Evolutionary conservation across 768 basidiomycete genomes (phyloP), one percentile per base, ranked within the genome.

Genomic region (Rhizopogon rudus): DNA sequence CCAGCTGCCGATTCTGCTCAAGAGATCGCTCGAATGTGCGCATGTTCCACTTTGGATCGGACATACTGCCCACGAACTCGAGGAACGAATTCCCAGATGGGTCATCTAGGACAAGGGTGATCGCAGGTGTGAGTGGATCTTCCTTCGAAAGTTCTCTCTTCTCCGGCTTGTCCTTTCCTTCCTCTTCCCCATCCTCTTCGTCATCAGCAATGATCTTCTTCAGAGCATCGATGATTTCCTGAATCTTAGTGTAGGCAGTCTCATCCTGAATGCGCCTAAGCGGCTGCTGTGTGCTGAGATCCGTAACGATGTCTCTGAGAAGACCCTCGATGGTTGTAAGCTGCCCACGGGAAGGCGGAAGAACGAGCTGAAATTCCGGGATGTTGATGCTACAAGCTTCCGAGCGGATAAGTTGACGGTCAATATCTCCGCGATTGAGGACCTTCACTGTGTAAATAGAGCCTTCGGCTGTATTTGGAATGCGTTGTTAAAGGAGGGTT

Each of bases 321-420:
- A 98, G 81, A 39, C 97, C 96, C 69, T 99, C 97, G 46, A 98
- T 81, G 2, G 93, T 99, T n/a, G 96, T 98, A 12, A 99, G 82
- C 65, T 97, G 93, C 9, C 96, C 96, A 14, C 91, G 83, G 9
- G 84, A 82, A 1, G 90, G 77, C 0, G 97, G 97, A 31, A 99
- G 89, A 2, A 93, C 96, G 57, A 99, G 79, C 61, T 93, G 85
- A 61, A 88, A 82, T 67, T 98, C 93, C 17, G 93, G 91, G 54
- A 99, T 87, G 44, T 75, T 66, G 62, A 98, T 80, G 55, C 90
- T 86, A 71, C 91, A 90, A 8, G 83, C 81, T 7, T 84, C 76
- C 1, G 94, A 94, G 60, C 95, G 91, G 63, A 99, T 90, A 62
- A 99, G 78, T 71, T 98, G 96, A 1, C 97, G 87, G 69, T 98